phyloP scores from a whole-genome alignment of 441 rosid species.

The Populus tomentosa region DNA sequence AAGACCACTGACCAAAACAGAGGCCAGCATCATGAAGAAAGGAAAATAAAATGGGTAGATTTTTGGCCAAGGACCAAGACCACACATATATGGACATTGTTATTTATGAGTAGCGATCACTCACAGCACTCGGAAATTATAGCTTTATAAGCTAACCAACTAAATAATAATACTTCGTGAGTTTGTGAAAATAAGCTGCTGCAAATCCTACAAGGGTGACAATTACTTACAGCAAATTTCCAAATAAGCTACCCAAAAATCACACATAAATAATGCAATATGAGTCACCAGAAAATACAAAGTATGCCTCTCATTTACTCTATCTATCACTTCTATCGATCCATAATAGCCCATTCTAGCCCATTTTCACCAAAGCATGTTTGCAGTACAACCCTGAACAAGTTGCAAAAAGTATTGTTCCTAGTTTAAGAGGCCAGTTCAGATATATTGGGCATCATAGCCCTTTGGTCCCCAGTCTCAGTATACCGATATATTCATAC shows the following conservation, averaged over 20 bases:
- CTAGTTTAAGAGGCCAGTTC: neutral
- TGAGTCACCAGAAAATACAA: neutral
- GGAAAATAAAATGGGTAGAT: neutral
- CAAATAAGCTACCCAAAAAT: neutral
- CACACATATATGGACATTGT: neutral
- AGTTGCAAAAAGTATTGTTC: neutral
- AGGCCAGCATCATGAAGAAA: neutral
- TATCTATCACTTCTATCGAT: neutral
- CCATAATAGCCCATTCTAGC: neutral
- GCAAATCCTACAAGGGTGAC: neutral
- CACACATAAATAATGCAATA: neutral
- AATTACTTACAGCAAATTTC: neutral
- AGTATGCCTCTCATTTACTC: neutral
- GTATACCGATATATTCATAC: neutral
- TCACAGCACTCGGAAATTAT: no score
- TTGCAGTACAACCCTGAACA: neutral
- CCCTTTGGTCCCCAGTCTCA: neutral
- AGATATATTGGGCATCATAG: neutral
- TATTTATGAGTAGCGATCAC: neutral
- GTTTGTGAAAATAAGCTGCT: neutral
- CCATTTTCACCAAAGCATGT: neutral
- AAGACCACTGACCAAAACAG: neutral
- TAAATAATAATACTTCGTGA: no score
- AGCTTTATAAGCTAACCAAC: neutral
- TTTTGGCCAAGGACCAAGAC: neutral